These are phyloP conservation scores for Bretschneidera sinensis DNA, from an alignment of 345 rosid species.

Conservation along the genomic window DNA sequence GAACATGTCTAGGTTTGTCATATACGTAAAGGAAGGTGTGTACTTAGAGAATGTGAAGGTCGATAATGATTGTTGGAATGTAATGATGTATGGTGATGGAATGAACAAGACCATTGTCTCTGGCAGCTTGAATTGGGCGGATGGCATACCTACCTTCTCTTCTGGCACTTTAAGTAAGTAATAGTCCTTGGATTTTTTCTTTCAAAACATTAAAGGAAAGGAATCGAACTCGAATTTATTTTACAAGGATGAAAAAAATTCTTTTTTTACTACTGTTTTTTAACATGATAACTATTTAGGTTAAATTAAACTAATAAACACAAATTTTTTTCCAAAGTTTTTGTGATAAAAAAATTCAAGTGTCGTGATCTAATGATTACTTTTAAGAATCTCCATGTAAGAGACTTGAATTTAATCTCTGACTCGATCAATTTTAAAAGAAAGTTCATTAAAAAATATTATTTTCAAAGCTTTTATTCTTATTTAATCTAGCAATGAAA, in stretches of 20 bases:
- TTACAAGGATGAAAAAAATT: background rate
- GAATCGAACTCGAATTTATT: too few relatives aligned
- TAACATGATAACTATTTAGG: background rate
- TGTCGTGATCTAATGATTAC: too few relatives aligned
- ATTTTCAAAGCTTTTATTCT: too few relatives aligned
- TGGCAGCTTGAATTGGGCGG: slow-evolving; percentile 24
- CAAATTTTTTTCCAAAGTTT: background rate
- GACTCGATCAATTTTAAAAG: too few relatives aligned
- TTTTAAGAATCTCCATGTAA: too few relatives aligned
- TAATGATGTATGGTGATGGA: slow-evolving; percentile 44
- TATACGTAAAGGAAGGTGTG: slow-evolving; percentile 33
- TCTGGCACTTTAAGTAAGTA: slow-evolving; percentile 34
- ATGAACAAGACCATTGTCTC: slow-evolving; percentile 31
- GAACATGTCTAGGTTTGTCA: slow-evolving; percentile 18
- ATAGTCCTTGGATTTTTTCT: too few relatives aligned
- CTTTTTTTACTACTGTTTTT: background rate
- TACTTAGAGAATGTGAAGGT: slow-evolving; percentile 31
- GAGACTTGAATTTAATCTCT: too few relatives aligned
- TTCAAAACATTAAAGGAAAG: too few relatives aligned
- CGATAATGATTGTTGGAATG: slow-evolving; percentile 22
- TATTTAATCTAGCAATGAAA: too few relatives aligned
- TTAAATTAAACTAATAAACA: too few relatives aligned
- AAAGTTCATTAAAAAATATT: too few relatives aligned
- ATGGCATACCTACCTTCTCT: slow-evolving; percentile 28
- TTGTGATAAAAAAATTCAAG: too few relatives aligned